These are phyloP conservation scores for Lasiodiplodia sp. DNA, from an alignment of 2,329 filamentous ascomycete species.

Conservation along the genomic window DNA sequence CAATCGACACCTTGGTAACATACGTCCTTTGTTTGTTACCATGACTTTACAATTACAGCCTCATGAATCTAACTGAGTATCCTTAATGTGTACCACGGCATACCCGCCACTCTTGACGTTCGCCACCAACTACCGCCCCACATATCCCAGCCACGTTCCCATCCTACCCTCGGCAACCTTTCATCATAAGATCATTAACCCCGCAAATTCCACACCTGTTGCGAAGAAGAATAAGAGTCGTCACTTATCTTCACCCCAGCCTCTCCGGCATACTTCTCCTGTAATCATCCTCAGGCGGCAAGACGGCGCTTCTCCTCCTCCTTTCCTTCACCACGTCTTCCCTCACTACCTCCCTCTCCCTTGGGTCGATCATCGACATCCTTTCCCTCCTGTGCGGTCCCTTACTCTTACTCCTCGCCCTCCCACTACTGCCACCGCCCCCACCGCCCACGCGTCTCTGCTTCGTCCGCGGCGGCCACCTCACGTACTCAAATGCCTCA, in stretches of 20 bases:
- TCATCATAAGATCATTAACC: not conserved
- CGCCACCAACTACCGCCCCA: no score
- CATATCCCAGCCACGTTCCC: not conserved
- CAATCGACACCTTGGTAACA: not conserved
- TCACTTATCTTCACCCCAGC: not conserved
- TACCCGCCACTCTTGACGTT: not conserved
- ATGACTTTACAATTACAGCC: not conserved
- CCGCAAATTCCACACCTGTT: not conserved
- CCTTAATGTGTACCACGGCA: not conserved
- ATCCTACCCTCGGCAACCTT: not conserved
- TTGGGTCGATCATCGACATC: not conserved
- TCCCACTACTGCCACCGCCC: not conserved
- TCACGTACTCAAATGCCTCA: slow-evolving; percentile 51
- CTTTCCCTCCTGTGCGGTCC: not conserved
- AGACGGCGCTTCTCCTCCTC: slow-evolving; percentile 7
- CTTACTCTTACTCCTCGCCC: slow-evolving; percentile 17
- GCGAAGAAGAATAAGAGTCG: not conserved
- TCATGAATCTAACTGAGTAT: not conserved
- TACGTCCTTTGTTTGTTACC: not conserved
- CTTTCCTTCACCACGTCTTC: slow-evolving; percentile 13
- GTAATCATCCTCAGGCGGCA: not conserved
- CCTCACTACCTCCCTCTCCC: not conserved
- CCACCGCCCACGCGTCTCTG: not conserved
- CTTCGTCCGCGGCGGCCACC: slow-evolving; percentile 40
- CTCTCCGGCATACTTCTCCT: slow-evolving; percentile 19